These are phyloP conservation scores for Bipolaris gigantea DNA, from an alignment of 2,329 filamentous ascomycete genomes.

Conservation along the genomic window DNA sequence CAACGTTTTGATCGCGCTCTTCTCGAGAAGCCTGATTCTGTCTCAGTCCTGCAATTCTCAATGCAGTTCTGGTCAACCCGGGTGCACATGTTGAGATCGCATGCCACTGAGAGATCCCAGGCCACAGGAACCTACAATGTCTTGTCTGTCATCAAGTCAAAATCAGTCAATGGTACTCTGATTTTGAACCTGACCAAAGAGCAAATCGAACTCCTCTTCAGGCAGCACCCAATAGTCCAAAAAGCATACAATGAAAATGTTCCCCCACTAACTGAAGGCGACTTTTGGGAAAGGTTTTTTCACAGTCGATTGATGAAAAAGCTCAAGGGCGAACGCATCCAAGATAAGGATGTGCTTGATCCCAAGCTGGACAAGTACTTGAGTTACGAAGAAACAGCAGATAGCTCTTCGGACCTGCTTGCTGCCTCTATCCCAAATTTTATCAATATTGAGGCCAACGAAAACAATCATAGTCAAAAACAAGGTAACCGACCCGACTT, in stretches of 20 bases:
- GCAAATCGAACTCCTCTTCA: slow-evolving; percentile 90
- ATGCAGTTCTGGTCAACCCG: slow-evolving; percentile 93
- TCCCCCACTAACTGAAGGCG: slow-evolving; percentile 69
- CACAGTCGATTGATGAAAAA: slow-evolving; percentile 88
- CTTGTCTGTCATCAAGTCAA: slow-evolving; percentile 82
- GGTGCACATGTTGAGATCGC: slow-evolving; percentile 80
- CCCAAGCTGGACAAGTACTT: slow-evolving; percentile 84
- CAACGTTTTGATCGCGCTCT: slow-evolving; percentile 87
- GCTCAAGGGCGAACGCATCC: slow-evolving; percentile 83
- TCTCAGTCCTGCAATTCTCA: slow-evolving; percentile 80
- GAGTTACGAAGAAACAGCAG: slow-evolving; percentile 65
- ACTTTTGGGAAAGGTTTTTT: slow-evolving; percentile 96
- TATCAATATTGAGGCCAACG: slow-evolving; percentile 90
- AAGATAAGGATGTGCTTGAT: slow-evolving; percentile 75
- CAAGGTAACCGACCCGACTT: slow-evolving; percentile 85
- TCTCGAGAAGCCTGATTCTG: slow-evolving; percentile 78
- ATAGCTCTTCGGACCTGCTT: slow-evolving; percentile 48
- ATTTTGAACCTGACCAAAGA: slow-evolving; percentile 86
- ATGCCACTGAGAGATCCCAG: slow-evolving; percentile 87
- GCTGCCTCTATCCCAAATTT: slow-evolving; percentile 78
- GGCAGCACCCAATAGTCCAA: slow-evolving; percentile 87
- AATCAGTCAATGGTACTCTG: slow-evolving; percentile 67
- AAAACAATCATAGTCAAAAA: slow-evolving; percentile 87
- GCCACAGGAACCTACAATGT: slow-evolving; percentile 91
- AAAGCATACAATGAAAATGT: slow-evolving; percentile 93